phyloP scores from a whole-genome alignment of 1,139 yeast species.

The Zygotorulaspora mrakii region DNA sequence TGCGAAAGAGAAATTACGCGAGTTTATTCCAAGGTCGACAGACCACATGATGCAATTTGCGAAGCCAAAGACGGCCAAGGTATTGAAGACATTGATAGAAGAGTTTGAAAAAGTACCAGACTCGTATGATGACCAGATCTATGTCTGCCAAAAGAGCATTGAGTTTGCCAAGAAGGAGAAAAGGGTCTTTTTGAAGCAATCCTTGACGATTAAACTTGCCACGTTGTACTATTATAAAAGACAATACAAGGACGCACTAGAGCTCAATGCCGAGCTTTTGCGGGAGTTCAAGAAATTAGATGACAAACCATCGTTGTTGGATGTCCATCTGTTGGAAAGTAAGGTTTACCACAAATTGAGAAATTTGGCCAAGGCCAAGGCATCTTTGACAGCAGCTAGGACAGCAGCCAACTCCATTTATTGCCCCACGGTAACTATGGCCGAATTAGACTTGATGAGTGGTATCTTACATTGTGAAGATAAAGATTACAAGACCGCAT shows the following conservation, averaged over 20 bases:
- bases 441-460: slow-evolving; percentile 90
- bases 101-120: slow-evolving; percentile 65
- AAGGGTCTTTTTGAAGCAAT: slow-evolving; percentile 83
- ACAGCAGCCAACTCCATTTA: slow-evolving; percentile 95
- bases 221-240: slow-evolving; percentile 63
- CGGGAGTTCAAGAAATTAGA: slow-evolving; percentile 88
- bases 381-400: slow-evolving; percentile 91
- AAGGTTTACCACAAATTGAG: slow-evolving; percentile 88
- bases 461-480: slow-evolving; percentile 97
- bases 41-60: slow-evolving; percentile 69
- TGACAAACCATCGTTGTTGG: slow-evolving; percentile 92
- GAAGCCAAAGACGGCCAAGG: slow-evolving; percentile 91
- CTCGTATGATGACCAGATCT: slow-evolving; percentile 67
- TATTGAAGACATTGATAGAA: slow-evolving; percentile 73
- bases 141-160: slow-evolving; percentile 72
- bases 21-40: slow-evolving; percentile 67
- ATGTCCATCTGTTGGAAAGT: slow-evolving; percentile 88
- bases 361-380: slow-evolving; percentile 88
- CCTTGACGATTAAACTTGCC: slow-evolving; percentile 79
- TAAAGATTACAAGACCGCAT: slow-evolving; percentile 93
- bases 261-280: slow-evolving; percentile 66
- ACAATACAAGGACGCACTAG: slow-evolving; percentile 67
- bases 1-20: slow-evolving; percentile 51
- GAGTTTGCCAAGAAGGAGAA: slow-evolving; percentile 84
- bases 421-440: slow-evolving; percentile 92